Conservation (phyloP, 2,329 filamentous ascomycete genomes). For the Xylaria sp. region DNA sequence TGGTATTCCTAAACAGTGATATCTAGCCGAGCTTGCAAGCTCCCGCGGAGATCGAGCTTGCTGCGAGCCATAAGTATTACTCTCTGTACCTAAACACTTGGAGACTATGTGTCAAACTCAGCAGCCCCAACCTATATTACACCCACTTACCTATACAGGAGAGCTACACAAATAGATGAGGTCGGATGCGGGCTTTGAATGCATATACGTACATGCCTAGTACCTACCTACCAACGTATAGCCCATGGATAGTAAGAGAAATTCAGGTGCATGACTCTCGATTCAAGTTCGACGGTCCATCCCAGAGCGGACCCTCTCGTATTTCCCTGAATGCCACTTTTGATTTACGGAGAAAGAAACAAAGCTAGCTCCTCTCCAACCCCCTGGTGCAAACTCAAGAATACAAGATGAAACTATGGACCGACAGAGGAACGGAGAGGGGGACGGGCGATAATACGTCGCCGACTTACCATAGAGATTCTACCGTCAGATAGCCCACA, state of each 20-base stretch:
- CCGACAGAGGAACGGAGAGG: background rate
- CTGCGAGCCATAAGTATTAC: background rate
- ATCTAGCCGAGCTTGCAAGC: background rate
- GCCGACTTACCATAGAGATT: constrained; percentile 12
- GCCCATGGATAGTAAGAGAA: background rate
- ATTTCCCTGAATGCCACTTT: background rate
- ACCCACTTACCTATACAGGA: background rate
- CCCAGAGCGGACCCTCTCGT: background rate
- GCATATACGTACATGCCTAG: background rate
- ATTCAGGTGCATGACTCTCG: background rate
- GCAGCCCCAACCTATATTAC: background rate
- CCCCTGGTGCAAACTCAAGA: background rate
- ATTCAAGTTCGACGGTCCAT: background rate
- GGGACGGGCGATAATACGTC: background rate
- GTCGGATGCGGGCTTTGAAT: background rate
- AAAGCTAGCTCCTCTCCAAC: no score
- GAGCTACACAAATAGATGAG: background rate
- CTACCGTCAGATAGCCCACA: background rate
- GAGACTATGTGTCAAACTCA: background rate
- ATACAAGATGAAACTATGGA: background rate
- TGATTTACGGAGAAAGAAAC: background rate
- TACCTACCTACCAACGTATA: background rate
- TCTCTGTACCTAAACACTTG: background rate
- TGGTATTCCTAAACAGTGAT: no score
- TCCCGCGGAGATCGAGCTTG: background rate